Percentiles rank a stretch among this genome's conserved stretches.
These are phyloP conservation scores for Taxillus chinensis DNA, from an alignment of 164 flowering plant species.

Conservation along the genomic window DNA sequence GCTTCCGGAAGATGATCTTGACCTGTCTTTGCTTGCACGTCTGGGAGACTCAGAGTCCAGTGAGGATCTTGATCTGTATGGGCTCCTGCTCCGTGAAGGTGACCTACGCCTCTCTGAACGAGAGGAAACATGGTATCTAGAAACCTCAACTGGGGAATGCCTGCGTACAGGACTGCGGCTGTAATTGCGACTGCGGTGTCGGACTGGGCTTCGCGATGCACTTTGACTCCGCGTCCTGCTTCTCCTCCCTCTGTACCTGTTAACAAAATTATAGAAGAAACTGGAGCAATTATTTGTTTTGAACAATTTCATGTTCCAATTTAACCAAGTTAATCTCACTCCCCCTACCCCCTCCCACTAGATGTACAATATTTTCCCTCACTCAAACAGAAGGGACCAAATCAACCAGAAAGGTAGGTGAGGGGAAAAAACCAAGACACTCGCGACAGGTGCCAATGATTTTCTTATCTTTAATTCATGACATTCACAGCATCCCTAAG, in stretches of 20 bases:
- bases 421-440: no score
- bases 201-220: slow-evolving; percentile 67
- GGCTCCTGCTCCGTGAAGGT: slow-evolving; percentile 48
- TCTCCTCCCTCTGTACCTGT: slow-evolving; percentile 80
- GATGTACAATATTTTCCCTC: no score
- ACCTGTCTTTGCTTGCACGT: slow-evolving; percentile 31
- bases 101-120: slow-evolving; percentile 43
- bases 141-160: slow-evolving; percentile 47
- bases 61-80: slow-evolving; percentile 45
- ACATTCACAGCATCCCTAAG: no score
- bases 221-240: slow-evolving; percentile 66
- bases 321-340: no score
- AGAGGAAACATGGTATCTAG: slow-evolving; percentile 42
- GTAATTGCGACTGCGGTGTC: slow-evolving; percentile 44
- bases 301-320: no score
- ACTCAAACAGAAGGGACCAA: no score
- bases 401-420: no score
- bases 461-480: no score
- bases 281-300: no score
- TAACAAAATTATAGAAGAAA: background rate
- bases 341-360: no score
- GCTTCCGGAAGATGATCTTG: slow-evolving; percentile 61
- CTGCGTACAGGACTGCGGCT: slow-evolving; percentile 61
- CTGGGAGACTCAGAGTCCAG: slow-evolving; percentile 44
- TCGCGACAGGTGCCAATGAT: no score